Conservation (phyloP, 139 green algal species). For the Chlorella sp. region DNA sequence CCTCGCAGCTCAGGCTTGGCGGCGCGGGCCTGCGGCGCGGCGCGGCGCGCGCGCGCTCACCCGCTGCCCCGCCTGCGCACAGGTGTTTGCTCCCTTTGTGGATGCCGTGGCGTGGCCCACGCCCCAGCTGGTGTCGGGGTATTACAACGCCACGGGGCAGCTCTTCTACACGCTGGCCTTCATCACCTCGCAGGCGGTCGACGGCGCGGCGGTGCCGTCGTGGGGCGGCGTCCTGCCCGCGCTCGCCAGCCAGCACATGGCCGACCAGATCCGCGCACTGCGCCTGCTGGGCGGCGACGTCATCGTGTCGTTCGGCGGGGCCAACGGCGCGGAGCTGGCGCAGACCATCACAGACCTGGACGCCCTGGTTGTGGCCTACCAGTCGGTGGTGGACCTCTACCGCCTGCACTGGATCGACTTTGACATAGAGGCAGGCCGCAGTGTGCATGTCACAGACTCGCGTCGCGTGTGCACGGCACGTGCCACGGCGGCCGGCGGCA, state of each 20-base stretch:
- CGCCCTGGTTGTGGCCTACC: conserved; percentile 13
- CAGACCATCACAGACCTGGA: conserved; percentile 2
- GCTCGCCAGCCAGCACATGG: conserved; percentile 9
- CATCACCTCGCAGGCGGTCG: not conserved
- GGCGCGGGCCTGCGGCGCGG: no score
- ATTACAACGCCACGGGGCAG: not conserved
- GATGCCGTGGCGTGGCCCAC: conserved; percentile 5
- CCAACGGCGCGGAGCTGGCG: conserved; percentile 11
- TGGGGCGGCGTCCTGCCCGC: conserved; percentile 11
- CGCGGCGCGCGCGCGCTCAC: no score
- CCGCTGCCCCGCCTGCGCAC: not conserved
- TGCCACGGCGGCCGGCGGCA: no score
- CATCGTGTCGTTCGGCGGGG: conserved; percentile 20
- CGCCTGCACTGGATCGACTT: conserved; percentile 25
- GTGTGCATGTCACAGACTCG: no score
- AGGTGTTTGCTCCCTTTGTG: conserved; percentile 16
- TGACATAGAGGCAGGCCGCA: conserved; percentile 22
- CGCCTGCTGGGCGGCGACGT: conserved; percentile 7
- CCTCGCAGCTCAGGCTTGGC: no score
- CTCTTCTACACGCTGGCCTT: conserved; percentile 24
- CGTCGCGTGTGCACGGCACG: no score
- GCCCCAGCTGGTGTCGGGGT: not conserved
- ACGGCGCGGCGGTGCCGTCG: not conserved
- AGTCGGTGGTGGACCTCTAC: conserved; percentile 18
- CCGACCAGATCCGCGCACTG: conserved; percentile 15